phyloP scores from a whole-genome alignment of 441 rosid genomes.

The Pelargonium cotyledonis region DNA sequence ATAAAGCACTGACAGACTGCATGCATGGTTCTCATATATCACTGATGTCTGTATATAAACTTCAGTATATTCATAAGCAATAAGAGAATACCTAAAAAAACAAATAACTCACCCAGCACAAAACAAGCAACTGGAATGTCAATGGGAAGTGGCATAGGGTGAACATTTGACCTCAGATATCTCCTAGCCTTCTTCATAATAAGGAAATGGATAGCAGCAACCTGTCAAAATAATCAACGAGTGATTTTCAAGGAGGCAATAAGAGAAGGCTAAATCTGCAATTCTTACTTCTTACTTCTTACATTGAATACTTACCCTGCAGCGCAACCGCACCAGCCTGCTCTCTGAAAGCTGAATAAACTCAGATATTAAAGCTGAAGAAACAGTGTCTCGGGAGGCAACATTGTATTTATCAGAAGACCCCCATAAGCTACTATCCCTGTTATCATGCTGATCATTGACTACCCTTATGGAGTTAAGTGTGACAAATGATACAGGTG shows the following conservation, averaged over 20 bases:
- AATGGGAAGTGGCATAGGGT: constrained; percentile 27
- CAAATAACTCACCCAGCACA: constrained; percentile 57
- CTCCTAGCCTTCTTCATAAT: constrained; percentile 44
- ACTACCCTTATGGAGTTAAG: constrained; percentile 39
- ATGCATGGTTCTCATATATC: not conserved
- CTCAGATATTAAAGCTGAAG: constrained; percentile 43
- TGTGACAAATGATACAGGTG: constrained; percentile 52
- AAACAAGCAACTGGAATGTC: constrained; percentile 74
- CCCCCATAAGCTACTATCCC: constrained; percentile 19
- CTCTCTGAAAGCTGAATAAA: constrained; percentile 24
- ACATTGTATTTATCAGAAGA: constrained; percentile 14
- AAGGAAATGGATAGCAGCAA: constrained; percentile 47
- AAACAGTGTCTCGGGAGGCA: constrained; percentile 24
- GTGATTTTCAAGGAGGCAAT: not conserved
- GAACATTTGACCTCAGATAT: constrained; percentile 24
- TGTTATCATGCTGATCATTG: constrained; percentile 26
- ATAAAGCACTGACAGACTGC: constrained; percentile 2
- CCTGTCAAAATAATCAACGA: constrained; percentile 38
- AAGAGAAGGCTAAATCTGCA: not conserved
- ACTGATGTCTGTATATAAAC: not conserved
- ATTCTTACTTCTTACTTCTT: not conserved
- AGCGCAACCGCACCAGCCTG: constrained; percentile 37
- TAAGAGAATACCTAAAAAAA: not conserved
- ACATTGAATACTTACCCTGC: constrained; percentile 49
- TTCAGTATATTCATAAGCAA: not conserved